Base-by-base conservation (phyloP, 140 eudicot species). In the Anethum foeniculum region DNA sequence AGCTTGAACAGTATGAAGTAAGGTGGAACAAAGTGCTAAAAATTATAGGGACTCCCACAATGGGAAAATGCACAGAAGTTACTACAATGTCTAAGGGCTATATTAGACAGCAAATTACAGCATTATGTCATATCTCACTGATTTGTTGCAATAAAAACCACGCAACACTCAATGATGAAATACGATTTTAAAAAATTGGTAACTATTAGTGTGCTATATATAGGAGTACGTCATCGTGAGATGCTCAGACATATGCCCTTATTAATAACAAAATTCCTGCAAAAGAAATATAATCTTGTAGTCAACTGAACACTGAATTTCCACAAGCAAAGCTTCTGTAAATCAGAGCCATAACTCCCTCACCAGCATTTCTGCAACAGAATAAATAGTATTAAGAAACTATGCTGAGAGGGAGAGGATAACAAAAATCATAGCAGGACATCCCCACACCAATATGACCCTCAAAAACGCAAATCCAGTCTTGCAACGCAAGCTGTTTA, bases 311-410 rank as follows among this genome's bases (percentile, higher is more conserved):
- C 75, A 79, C 76, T 86, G 84, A 84, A 81, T 84, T 78, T 86
- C 92, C 90, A 85, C 89, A 86, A 87, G 88, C 86, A 88, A 81
- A 81, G 91, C 91, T 88, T 90, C 90, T 81, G 88, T 87, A 82
- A 89, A 86, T 88, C 88, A 86, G 87, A 89, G 80, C 86, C 90
- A 89, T 82, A 80, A 88, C 84, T 85, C 92, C 89, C 89, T 83
- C 83, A 90, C 84, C 92, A 85, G 92, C 92, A 90, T 84, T 84
- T 90, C 95, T 90, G 95, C 95, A 90, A 88, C 92, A 90, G 87
- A 88, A 82, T 77, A 88, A 86, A 86, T 90, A 76, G 58, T 80
- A 85, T 88, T 90, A 88, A 90, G 90, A 82, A 73, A 82, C 85
- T 82, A 76, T 49, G 83, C 69, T 72, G 77, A 83, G 75, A 84